Base-by-base conservation (phyloP, 441 rosid species). In the Iberis amara region DNA sequence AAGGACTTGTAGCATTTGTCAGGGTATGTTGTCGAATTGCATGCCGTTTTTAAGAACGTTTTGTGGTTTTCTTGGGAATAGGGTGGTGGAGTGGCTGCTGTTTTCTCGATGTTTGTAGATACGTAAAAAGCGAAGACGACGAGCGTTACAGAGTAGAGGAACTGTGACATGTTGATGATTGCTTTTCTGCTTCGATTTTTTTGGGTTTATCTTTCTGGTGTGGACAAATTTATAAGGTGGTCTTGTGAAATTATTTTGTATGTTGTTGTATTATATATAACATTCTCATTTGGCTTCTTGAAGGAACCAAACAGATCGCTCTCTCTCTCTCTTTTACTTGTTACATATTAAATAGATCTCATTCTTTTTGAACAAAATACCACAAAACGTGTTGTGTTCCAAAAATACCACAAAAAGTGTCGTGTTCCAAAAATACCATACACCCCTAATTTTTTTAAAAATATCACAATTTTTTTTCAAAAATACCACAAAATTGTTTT, bases 21-120 rank as follows among this genome's bases (percentile, higher is more conserved):
- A 4, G 82, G 76, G 39, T 57, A 66, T 9, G 68, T 65, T 47
- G 86, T 80, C 21, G 83, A 46, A 8, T 66, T 69, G 71, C 89
- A 83, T 3, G 82, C 77, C 3, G 61, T 70, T 54, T 68, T 64
- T 6, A 81, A 66, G 68, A 68, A 83, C 12, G 45, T 72, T 52
- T 39, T 75, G 85, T 78, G 77, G 35, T 66, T 49, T 7, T 62
- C 53, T 42, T 43, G 46, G 45, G 31, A 57, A 2, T 53, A 10
- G 35, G 67, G 5, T 59, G 75, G 5, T 61, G 75, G 13, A 45
- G 61, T 47, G 59, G 78, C 71, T 12, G 57, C 24, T 14, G 68
- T 47, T 32, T 56, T 54, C 1, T 59, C 47, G 11, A 51, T 31
- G 47, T 32, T 51, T 27, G 70, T 58, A 0, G 54, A 38, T 30